A percentile compares a stretch with the other conserved stretches of the same genome.
Evolutionary conservation across 2,329 filamentous ascomycete species (phyloP).

Genomic region (Cladosporium cucumerinum): DNA sequence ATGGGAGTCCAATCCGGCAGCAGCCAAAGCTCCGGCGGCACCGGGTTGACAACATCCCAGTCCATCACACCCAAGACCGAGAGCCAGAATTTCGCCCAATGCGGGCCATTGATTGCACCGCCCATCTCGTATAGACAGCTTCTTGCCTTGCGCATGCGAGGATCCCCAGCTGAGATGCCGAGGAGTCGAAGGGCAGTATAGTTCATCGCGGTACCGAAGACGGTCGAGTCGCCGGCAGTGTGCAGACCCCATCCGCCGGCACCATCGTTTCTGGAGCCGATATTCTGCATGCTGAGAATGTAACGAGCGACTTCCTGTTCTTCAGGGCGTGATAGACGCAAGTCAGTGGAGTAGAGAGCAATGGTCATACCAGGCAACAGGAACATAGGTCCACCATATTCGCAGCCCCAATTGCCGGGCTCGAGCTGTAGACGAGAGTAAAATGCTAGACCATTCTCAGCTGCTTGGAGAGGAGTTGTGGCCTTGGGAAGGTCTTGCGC

Average conservation of each 20-base stretch:
- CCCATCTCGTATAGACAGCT: constrained; percentile 79
- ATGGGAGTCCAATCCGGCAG: constrained; percentile 38
- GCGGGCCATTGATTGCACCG: constrained; percentile 77
- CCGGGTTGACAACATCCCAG: constrained; percentile 93
- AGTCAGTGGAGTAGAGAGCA: constrained; percentile 84
- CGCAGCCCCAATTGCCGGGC: constrained; percentile 91
- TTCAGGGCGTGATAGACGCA: constrained; percentile 74
- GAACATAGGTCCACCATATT: constrained; percentile 98
- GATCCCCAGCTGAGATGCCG: constrained; percentile 78
- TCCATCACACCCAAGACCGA: constrained; percentile 75
- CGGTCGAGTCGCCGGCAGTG: constrained; percentile 87
- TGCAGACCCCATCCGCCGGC: constrained; percentile 98
- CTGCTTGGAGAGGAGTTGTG: constrained; percentile 70
- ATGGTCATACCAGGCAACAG: constrained; percentile 81
- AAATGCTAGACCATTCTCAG: constrained; percentile 79
- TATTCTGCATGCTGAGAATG: constrained; percentile 75
- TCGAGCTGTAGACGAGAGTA: constrained; percentile 86
- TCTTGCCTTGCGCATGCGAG: constrained; percentile 80
- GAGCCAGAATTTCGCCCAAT: constrained; percentile 98
- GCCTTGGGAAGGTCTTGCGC: constrained; percentile 69
- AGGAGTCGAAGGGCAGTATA: constrained; percentile 78
- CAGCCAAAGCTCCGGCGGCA: constrained; percentile 86
- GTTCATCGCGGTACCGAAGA: constrained; percentile 86
- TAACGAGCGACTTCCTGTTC: constrained; percentile 91
- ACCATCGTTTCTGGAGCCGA: constrained; percentile 51